Evolutionary conservation across 2,329 filamentous ascomycete species (phyloP), one percentile per base, ranked within the genome.

Genomic region (Trichoderma koningii): DNA sequence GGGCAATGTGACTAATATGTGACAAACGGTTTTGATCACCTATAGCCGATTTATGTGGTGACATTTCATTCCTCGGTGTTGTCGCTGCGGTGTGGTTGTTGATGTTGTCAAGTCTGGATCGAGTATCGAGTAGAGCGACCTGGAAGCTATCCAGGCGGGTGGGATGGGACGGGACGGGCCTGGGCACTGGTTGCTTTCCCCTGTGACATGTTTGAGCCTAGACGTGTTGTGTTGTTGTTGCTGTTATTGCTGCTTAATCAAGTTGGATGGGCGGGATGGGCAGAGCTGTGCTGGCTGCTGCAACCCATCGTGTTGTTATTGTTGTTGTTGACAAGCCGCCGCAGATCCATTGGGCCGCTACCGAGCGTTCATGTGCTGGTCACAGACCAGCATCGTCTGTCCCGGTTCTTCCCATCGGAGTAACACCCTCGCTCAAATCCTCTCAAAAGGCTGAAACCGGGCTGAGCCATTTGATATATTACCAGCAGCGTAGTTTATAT

Each of bases 151-250:
- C 59, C 45, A n/a, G 65, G 53, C 51, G 56, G 55, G 48, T 48
- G 65, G 62, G 50, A 61, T 62, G 65, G 65, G 65, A 66, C 63
- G 65, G 23, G 21, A 28, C 28, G 28, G 30, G 47, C 65, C 65
- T 44, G 62, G 38, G 48, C 23, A 19, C 64, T 60, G 52, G 52
- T 38, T 19, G 28, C n/a, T 15, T 47, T 7, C 5, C 28, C 30
- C 9, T 55, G 23, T 57, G 55, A 34, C 42, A 47, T 14, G 10
- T 6, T 52, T 19, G 50, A 52, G 47, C 34, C 57, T 52, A 61
- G 19, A 52, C 38, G 6, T 17, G 48, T 44, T n/a, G 9, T 30
- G 30, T 30, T 30, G 30, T 9, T 30, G 34, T 23, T 45, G 45
- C 9, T 28, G 26, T 19, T 9, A 2, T 7, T 5, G 34, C 28